Evolutionary conservation across 2,329 filamentous ascomycete species (phyloP).

Genomic region (Mariannaea elegans): DNA sequence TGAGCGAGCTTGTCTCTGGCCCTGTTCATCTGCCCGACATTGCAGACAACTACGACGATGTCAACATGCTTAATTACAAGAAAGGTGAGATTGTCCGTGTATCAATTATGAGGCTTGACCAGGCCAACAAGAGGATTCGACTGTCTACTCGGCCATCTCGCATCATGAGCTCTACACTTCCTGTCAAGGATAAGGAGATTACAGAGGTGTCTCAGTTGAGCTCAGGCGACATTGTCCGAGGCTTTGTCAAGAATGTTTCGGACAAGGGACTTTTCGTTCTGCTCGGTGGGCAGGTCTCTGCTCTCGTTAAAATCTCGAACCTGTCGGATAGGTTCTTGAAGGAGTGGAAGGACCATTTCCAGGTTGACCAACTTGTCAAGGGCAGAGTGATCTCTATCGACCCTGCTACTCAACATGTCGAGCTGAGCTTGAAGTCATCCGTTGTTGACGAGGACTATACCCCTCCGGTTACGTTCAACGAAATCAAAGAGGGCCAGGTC

Average conservation of each 20-base stretch:
- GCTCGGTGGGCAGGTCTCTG: conserved; percentile 82
- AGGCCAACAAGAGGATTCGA: conserved; percentile 82
- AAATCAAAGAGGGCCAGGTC: conserved; percentile 80
- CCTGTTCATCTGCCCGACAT: conserved; percentile 85
- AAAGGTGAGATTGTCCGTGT: conserved; percentile 90
- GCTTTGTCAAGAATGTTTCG: conserved; percentile 89
- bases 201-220: conserved; percentile 74
- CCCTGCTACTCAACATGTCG: conserved; percentile 72
- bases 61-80: conserved; percentile 76
- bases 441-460: conserved; percentile 82
- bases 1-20: conserved; percentile 82
- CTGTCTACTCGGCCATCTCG: conserved; percentile 88
- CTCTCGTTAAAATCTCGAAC: conserved; percentile 85
- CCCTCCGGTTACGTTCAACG: conserved; percentile 75
- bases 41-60: conserved; percentile 84
- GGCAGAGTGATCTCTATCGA: conserved; percentile 84
- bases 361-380: conserved; percentile 89
- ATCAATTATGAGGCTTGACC: conserved; percentile 83
- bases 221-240: conserved; percentile 81
- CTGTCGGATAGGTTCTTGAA: conserved; percentile 92
- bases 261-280: conserved; percentile 90
- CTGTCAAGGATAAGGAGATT: conserved; percentile 84
- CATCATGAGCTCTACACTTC: conserved; percentile 84
- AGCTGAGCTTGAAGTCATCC: conserved; percentile 88
- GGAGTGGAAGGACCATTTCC: conserved; percentile 92